phyloP scores from a whole-genome alignment of 2,329 filamentous ascomycete genomes.

The Aureobasidium sp. region DNA sequence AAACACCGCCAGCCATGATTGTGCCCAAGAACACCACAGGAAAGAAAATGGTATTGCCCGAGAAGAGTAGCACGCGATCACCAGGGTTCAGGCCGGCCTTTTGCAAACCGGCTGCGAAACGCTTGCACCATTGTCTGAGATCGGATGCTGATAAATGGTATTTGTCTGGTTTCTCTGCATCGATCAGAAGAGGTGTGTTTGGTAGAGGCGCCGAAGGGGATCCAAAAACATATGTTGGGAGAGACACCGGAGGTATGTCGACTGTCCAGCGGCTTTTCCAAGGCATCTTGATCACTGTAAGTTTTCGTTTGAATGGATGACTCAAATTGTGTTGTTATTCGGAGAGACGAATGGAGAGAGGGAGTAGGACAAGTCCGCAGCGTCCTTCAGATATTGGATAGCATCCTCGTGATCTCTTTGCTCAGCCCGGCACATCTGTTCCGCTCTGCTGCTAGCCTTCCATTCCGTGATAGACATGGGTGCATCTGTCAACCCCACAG shows the following conservation, averaged over 20 bases:
- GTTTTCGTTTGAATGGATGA: no score
- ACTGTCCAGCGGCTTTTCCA: constrained; percentile 46
- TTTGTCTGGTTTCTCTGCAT: constrained; percentile 59
- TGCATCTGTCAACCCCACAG: not conserved
- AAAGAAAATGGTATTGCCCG: constrained; percentile 66
- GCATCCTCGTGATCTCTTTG: not conserved
- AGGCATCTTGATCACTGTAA: constrained; percentile 45
- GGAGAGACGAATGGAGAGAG: not conserved
- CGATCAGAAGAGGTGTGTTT: constrained; percentile 46
- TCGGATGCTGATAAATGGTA: constrained; percentile 57
- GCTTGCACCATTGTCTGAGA: constrained; percentile 65
- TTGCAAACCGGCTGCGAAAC: constrained; percentile 60
- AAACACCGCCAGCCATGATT: constrained; percentile 70
- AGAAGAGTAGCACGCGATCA: constrained; percentile 67
- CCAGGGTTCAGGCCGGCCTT: constrained; percentile 58
- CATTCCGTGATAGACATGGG: not conserved
- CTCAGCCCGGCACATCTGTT: not conserved
- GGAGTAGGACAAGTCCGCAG: not conserved
- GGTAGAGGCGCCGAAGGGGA: constrained; percentile 43
- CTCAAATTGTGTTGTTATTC: not conserved
- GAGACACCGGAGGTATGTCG: constrained; percentile 39
- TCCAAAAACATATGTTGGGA: constrained; percentile 45
- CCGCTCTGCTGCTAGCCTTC: not conserved
- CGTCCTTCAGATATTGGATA: not conserved
- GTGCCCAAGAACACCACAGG: constrained; percentile 64